Evolutionary conservation across 768 basidiomycete genomes (phyloP), one percentile per base, ranked within the genome.

Genomic region (Kockovaella imperatae): DNA sequence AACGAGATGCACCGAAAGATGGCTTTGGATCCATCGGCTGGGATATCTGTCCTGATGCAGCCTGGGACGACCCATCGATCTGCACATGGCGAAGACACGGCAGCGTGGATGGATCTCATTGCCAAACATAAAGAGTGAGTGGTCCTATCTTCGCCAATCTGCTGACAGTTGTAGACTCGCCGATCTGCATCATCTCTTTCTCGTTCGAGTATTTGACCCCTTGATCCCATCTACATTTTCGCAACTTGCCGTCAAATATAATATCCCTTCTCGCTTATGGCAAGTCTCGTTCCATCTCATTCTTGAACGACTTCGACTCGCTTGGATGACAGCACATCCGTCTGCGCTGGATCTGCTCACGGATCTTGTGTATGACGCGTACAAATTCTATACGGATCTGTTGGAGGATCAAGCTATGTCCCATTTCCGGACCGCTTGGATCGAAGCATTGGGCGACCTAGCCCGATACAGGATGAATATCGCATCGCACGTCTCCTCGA

Each of bases 401-500:
- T 75, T 89, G 42, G 93, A 96, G 62, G 85, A 95, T 65, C 80
- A 78, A 7, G 77, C 75, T 1, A 77, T 97, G 36, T 72, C 68
- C 1, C 68, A 74, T 5, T 95, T 88, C 75, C 81, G 83, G 50
- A 75, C 79, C 2, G 82, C 83, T 15, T 99, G 95, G 95, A 79
- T 97, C 43, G 95, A 99, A 69, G 88, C 91, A 3, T 81, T 99
- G 14, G 95, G 95, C 20, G 95, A 99, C 71, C 78, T 99, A 25
- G 89, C 95, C 0, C 78, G 91, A 29, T 97, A 96, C 69, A 80
- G 86, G 42, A 93, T 95, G 86, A 83, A 84, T 1, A 86, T 96
- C n/a, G 86, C 87, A n/a, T 83, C 82, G 3, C 72, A 72, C 26
- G 81, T 89, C 77, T 77, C 86, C n/a, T 43, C 49, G n/a, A 38